These are phyloP conservation scores for Cladosporium sp. DNA, from an alignment of 2,329 filamentous ascomycete genomes.

Conservation along the genomic window DNA sequence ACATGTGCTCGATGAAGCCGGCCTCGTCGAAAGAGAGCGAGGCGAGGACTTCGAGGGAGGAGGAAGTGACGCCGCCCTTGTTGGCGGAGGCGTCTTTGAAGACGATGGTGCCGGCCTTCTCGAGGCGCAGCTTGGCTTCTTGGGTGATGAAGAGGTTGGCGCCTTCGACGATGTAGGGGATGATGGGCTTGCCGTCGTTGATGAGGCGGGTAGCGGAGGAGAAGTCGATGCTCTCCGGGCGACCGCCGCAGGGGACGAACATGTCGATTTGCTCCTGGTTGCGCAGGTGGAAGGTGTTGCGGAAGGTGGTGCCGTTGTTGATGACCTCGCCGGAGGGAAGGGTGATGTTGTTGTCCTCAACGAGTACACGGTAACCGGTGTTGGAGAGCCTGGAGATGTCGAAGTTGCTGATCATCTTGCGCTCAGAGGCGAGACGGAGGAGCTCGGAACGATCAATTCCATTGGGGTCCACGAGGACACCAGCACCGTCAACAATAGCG, in stretches of 20 bases:
- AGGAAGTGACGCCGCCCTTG: constrained; percentile 97
- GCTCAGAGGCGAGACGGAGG: constrained; percentile 76
- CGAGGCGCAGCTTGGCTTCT: constrained; percentile 91
- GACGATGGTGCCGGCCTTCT: constrained; percentile 89
- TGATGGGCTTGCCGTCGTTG: constrained; percentile 78
- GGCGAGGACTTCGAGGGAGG: constrained; percentile 91
- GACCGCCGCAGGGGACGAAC: constrained; percentile 94
- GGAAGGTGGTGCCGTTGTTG: constrained; percentile 90
- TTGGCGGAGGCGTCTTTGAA: constrained; percentile 99
- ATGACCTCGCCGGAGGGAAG: constrained; percentile 84
- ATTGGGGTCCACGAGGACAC: constrained; percentile 80
- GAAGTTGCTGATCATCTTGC: constrained; percentile 87
- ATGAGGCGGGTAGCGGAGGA: constrained; percentile 85
- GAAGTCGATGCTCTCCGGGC: constrained; percentile 94
- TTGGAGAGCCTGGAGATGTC: constrained; percentile 81
- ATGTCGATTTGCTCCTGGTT: constrained; percentile 68
- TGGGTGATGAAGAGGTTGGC: constrained; percentile 99
- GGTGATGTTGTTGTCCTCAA: constrained; percentile 86
- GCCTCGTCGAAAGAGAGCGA: constrained; percentile 91
- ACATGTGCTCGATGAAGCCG: constrained; percentile 92
- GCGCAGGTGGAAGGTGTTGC: constrained; percentile 94
- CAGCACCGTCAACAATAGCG: constrained; percentile 91
- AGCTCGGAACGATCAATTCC: constrained; percentile 85
- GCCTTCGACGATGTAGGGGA: constrained; percentile 96
- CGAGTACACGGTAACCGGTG: constrained; percentile 85